Percentiles rank a stretch among this genome's conserved stretches.
phyloP scores from a whole-genome alignment of 1,139 yeast genomes.

The Fermentozyma sake region DNA sequence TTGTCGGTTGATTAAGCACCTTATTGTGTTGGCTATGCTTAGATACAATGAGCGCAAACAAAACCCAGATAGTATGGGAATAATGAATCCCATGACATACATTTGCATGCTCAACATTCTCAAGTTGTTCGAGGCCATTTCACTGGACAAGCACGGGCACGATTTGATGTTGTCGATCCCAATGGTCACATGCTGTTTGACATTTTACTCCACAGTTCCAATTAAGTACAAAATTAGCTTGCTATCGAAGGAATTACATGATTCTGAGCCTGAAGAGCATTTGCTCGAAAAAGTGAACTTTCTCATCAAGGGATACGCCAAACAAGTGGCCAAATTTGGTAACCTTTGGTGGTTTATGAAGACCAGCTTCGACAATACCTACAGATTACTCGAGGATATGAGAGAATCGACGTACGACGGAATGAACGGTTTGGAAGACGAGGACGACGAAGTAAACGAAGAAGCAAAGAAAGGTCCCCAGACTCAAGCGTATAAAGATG shows the following conservation, averaged over 20 bases:
- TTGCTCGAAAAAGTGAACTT: not conserved
- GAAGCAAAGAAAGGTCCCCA: not conserved
- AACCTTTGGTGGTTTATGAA: slow-evolving; percentile 1
- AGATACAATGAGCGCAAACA: slow-evolving; percentile 8
- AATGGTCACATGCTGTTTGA: slow-evolving; percentile 5
- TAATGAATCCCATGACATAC: no score
- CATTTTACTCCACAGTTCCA: not conserved
- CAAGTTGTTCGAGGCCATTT: no score
- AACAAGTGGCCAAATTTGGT: not conserved
- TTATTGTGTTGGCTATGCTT: slow-evolving; percentile 10
- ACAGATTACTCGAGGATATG: no score
- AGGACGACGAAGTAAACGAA: not conserved
- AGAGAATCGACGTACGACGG: slow-evolving; percentile 1
- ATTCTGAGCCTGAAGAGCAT: not conserved
- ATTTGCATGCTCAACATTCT: no score
- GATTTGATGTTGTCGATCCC: slow-evolving; percentile 3
- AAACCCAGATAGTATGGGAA: no score
- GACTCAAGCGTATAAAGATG: no score
- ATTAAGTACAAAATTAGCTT: slow-evolving; percentile 1
- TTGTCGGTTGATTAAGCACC: slow-evolving; percentile 9
- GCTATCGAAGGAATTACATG: slow-evolving; percentile 1
- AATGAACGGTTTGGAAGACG: not conserved
- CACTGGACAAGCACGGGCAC: slow-evolving; percentile 3
- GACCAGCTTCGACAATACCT: no score
- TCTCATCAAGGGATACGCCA: not conserved